Evolutionary conservation across 108 stramenopile species (phyloP), one percentile per base, ranked within the genome.

Genomic region (Discostella pseudostelligera): DNA sequence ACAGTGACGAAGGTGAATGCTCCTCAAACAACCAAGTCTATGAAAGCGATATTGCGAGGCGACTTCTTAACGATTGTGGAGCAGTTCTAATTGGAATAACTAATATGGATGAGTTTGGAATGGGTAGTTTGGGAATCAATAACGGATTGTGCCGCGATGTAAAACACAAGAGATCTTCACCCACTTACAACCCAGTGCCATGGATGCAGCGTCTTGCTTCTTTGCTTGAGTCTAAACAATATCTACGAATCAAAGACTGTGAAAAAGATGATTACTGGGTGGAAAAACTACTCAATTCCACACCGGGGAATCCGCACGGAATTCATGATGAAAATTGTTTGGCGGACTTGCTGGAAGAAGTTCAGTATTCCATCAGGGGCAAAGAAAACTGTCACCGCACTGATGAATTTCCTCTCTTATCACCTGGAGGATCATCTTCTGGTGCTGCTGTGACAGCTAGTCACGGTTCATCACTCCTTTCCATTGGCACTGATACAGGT

Each of bases 31-130:
- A 42, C 0, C 26, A 16, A 16, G 56, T 58, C 22, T 97, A 96
- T 61, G 88, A 95, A 76, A 87, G 97, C 29, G 90, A 94, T 44
- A 85, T 89, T 25, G 85, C 92, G 24, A 56, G 59, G 2, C 63
- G 68, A 58, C 58, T 90, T 26, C 39, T 93, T 22, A 65, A 73
- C 40, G 83, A 79, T 3, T 64, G 56, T 63, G 97, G 97, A 28
- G 94, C 96, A 8, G 78, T 95, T 8, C 39, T 90, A 7, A 67
- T 99, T 12, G 99, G 97, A 29, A 86, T 78, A 40, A 92, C 96
- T 13, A 96, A 90, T 72, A 87, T 97, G 96, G 97, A 97, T 68
- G 97, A 99, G 82, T 97, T 98, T 82, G 97, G 89, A 0, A 97
- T 99, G 97, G 97, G 97, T 9, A 87, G 87, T 56, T 70, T 89